Conservation (phyloP, 441 rosid species). For the Flueggea neowawraea region DNA sequence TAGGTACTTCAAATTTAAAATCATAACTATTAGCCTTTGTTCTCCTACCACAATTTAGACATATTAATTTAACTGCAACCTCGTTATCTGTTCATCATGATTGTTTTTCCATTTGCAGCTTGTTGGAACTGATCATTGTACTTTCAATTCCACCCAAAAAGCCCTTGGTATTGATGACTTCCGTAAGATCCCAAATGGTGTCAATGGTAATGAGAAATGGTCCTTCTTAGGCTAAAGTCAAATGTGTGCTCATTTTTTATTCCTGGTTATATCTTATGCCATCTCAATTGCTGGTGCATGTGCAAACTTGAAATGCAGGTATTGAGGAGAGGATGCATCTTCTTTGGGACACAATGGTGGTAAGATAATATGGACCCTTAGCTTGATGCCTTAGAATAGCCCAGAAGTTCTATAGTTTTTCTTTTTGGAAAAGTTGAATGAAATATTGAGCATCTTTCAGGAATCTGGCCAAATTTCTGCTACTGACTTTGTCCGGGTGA, state of each 20-base stretch:
- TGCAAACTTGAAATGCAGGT: conserved; percentile 38
- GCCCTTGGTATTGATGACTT: conserved; percentile 83
- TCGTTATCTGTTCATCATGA: conserved; percentile 15
- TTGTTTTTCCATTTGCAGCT: conserved; percentile 53
- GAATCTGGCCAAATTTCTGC: conserved; percentile 88
- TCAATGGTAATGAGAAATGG: conserved; percentile 61
- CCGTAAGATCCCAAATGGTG: conserved; percentile 89
- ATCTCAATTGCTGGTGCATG: conserved; percentile 11
- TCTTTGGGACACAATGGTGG: conserved; percentile 97
- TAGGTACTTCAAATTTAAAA: too few species aligned
- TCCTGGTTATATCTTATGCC: conserved; percentile 1
- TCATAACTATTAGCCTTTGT: too few species aligned
- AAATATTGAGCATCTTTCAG: conserved; percentile 31
- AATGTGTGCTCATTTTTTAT: conserved; percentile 4
- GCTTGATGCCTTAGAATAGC: background rate
- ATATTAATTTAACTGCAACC: conserved; percentile 1
- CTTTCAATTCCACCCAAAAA: conserved; percentile 82
- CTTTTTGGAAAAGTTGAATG: background rate
- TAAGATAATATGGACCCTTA: conserved; percentile 31
- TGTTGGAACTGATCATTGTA: conserved; percentile 96
- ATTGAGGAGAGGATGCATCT: conserved; percentile 99
- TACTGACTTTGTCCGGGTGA: conserved; percentile 73
- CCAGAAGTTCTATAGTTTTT: background rate
- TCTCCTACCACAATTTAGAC: background rate
- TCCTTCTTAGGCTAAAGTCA: conserved; percentile 14